Conservation (phyloP, 129 eudicot genomes). For the Lonicera japonica region DNA sequence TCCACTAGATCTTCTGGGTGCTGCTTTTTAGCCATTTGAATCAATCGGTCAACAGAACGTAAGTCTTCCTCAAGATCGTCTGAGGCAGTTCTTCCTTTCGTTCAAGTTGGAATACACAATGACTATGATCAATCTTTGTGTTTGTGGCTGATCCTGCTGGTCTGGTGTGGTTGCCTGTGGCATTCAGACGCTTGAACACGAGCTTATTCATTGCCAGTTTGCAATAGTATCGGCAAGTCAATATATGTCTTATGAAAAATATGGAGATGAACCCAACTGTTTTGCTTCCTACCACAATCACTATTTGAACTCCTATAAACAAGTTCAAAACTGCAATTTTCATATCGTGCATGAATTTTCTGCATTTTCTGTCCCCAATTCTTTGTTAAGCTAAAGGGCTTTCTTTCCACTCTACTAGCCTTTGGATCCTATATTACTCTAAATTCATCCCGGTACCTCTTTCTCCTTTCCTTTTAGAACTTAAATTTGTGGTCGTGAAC, state of each 20-base stretch:
- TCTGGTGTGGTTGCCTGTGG: too few relatives aligned
- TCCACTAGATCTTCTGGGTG: conserved; percentile 12
- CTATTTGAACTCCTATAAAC: conserved; percentile 11
- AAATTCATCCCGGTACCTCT: background rate
- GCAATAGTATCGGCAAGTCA: conserved; percentile 3
- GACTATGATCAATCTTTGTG: background rate
- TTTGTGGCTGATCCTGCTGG: background rate
- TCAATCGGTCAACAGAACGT: background rate
- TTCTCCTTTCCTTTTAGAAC: background rate
- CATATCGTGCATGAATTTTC: background rate
- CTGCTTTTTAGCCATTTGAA: conserved; percentile 11
- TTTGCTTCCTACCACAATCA: background rate
- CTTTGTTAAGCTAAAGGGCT: background rate
- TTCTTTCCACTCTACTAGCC: conserved; percentile 18
- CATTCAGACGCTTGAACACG: too few relatives aligned
- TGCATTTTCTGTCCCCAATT: background rate
- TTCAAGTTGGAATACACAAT: conserved; percentile 8
- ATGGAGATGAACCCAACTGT: background rate
- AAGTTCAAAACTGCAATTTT: conserved; percentile 1
- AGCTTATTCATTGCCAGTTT: background rate
- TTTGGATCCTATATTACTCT: conserved; percentile 20
- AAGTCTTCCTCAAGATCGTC: conserved; percentile 4
- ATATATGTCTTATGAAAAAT: background rate
- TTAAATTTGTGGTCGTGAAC: conserved; percentile 6
- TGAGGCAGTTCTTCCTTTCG: conserved; percentile 6